A percentile compares a stretch with the other conserved stretches of the same genome.
phyloP scores from a whole-genome alignment of 1,284 basidiomycete species.

The Puccinia polysora region DNA sequence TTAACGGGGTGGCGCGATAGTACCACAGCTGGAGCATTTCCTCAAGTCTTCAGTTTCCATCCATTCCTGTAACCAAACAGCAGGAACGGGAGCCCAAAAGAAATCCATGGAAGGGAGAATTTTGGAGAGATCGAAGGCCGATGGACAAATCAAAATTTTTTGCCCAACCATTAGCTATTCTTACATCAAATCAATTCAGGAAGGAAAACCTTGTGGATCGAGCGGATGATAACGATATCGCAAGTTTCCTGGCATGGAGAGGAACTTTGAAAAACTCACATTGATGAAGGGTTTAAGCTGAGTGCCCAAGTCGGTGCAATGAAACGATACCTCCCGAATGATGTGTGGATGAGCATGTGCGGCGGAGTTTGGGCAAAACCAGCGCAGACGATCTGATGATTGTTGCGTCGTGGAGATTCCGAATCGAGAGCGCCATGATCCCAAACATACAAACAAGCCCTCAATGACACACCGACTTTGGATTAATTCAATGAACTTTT shows the following conservation, averaged over 20 bases:
- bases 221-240: background rate
- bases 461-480: background rate
- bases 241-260: no score
- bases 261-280: no score
- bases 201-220: background rate
- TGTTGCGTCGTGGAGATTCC: no score
- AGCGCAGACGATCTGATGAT: conserved; percentile 74
- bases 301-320: conserved; percentile 83
- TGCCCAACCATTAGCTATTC: no score
- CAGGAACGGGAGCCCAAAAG: background rate
- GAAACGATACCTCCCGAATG: conserved; percentile 80
- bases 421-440: no score
- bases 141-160: no score
- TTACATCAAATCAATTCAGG: no score
- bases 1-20: conserved; percentile 57
- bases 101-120: no score
- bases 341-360: conserved; percentile 67
- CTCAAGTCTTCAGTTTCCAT: conserved; percentile 61
- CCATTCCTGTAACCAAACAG: conserved; percentile 58
- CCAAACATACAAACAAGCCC: background rate
- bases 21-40: conserved; percentile 67
- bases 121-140: no score
- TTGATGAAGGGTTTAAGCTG: conserved; percentile 90
- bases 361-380: conserved; percentile 76
- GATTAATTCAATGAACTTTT: background rate